These are phyloP conservation scores for Stephanodiscus triporus DNA, from an alignment of 108 stramenopile genomes.

Conservation along the genomic window DNA sequence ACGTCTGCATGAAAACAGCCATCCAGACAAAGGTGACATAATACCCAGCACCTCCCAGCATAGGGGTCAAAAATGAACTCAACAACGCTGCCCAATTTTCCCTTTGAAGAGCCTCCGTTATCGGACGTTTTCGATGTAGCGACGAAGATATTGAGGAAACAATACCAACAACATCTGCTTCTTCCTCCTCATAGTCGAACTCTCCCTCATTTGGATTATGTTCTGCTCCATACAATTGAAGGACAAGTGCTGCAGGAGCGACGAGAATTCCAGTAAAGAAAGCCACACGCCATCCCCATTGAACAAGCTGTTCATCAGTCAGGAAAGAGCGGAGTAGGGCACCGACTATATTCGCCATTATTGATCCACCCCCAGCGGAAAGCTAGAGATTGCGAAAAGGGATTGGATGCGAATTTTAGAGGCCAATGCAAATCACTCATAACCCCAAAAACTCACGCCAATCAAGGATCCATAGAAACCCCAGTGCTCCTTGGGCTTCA, in stretches of 20 bases:
- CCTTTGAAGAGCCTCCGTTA: conserved; percentile 52
- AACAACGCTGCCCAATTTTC: conserved; percentile 59
- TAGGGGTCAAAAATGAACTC: conserved; percentile 52
- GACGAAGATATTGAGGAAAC: conserved; percentile 1
- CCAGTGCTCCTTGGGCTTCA: conserved; percentile 47
- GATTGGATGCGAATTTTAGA: neutral
- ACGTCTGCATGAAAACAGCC: conserved; percentile 66
- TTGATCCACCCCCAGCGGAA: conserved; percentile 55
- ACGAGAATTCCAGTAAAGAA: conserved; percentile 74
- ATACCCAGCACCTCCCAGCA: conserved; percentile 64
- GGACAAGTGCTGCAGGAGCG: conserved; percentile 52
- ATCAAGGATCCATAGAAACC: conserved; percentile 46
- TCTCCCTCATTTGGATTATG: conserved; percentile 53
- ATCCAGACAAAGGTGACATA: conserved; percentile 72
- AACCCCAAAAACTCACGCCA: neutral
- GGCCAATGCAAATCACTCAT: neutral
- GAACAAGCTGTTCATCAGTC: conserved; percentile 62
- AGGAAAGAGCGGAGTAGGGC: conserved; percentile 60
- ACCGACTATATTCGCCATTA: conserved; percentile 65
- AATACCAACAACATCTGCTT: neutral
- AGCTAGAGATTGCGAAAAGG: neutral
- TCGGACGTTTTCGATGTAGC: conserved; percentile 39
- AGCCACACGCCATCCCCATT: conserved; percentile 82
- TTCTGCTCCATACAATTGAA: conserved; percentile 53
- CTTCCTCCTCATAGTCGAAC: conserved; percentile 21